A percentile compares a stretch with the other conserved stretches of the same genome.
These are phyloP conservation scores for Jackrogersella multiformis DNA, from an alignment of 495 filamentous ascomycete genomes.

Conservation along the genomic window DNA sequence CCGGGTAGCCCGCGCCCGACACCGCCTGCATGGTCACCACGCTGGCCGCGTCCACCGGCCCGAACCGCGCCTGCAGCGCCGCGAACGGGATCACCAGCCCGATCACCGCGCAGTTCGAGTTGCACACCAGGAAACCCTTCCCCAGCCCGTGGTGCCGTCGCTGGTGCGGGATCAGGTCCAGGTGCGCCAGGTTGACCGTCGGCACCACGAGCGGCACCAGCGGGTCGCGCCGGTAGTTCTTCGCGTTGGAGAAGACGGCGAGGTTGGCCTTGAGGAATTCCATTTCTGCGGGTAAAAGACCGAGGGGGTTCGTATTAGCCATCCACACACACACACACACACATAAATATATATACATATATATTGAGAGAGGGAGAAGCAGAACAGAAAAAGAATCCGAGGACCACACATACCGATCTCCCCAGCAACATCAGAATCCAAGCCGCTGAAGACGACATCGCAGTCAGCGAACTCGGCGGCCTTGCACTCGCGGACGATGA, in stretches of 20 bases:
- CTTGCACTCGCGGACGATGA: slow-evolving; percentile 79
- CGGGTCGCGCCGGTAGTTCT: slow-evolving; percentile 86
- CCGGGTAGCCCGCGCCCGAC: slow-evolving; percentile 88
- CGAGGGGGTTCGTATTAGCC: too few species aligned
- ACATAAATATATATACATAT: too few species aligned
- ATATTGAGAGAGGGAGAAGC: slow-evolving; percentile 29
- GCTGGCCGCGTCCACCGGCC: slow-evolving; percentile 74
- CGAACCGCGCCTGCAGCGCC: slow-evolving; percentile 79
- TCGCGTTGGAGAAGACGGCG: slow-evolving; percentile 87
- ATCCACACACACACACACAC: too few species aligned
- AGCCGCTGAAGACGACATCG: slow-evolving; percentile 88
- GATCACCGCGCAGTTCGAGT: slow-evolving; percentile 91
- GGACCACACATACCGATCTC: slow-evolving; percentile 66
- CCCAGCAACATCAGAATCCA: slow-evolving; percentile 84
- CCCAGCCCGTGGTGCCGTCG: slow-evolving; percentile 69
- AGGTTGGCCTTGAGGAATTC: slow-evolving; percentile 81
- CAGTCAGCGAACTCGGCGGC: slow-evolving; percentile 80
- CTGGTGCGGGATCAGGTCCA: slow-evolving; percentile 81
- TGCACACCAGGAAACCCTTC: slow-evolving; percentile 86
- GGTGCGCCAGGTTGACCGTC: slow-evolving; percentile 81
- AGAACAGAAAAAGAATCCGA: too few species aligned
- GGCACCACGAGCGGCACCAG: slow-evolving; percentile 86
- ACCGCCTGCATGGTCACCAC: slow-evolving; percentile 91
- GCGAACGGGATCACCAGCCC: slow-evolving; percentile 90
- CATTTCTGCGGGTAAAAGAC: slow-evolving; percentile 74